Evolutionary conservation across 2,329 filamentous ascomycete genomes (phyloP), one percentile per base, ranked within the genome.

Genomic region (Domatiomyces globalis): DNA sequence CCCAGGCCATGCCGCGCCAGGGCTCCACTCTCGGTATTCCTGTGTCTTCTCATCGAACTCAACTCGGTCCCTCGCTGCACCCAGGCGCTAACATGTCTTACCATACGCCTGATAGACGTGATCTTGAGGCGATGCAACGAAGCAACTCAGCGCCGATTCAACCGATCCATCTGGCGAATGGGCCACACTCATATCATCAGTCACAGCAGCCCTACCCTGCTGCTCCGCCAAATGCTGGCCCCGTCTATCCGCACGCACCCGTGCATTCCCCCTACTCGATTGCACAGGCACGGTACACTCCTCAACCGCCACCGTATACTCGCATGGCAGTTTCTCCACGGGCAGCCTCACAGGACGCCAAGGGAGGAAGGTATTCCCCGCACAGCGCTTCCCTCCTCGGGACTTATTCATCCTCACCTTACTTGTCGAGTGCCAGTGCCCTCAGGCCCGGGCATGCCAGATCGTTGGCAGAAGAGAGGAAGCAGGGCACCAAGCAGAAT

Each of bases 401-500:
- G 10, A 7, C 33, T 15, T 5, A 39, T 15, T 5, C 33, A 39
- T 15, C 33, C 33, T 12, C 33, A 5, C 33, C 4, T 39, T 39
- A 39, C 12, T 39, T 10, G 33, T 39, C 15, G 12, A 39, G 33
- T 39, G 33, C 10, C 33, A 39, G 12, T 39, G 12, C 33, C 33
- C 10, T 10, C 54, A 39, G 46, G 45, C 33, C 45, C 42, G 15
- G 2, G 45, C 7, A 36, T 10, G 45, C 7, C 52, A 49, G 50
- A 27, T 51, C 52, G 17, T 54, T 60, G n/a, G 57, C 55, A 12
- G 59, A 60, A 54, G 54, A 63, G 52, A 39, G 33, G 10, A 58
- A 60, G 51, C 55, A 54, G 56, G 51, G 53, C 10, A 53, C 53
- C 5, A 63, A 63, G 39, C 63, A 62, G 22, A 58, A 62, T 47